Percentiles rank a stretch among this genome's conserved stretches.
phyloP scores from a whole-genome alignment of 148 eudicot species.

The Tetragonia tetragonoides region DNA sequence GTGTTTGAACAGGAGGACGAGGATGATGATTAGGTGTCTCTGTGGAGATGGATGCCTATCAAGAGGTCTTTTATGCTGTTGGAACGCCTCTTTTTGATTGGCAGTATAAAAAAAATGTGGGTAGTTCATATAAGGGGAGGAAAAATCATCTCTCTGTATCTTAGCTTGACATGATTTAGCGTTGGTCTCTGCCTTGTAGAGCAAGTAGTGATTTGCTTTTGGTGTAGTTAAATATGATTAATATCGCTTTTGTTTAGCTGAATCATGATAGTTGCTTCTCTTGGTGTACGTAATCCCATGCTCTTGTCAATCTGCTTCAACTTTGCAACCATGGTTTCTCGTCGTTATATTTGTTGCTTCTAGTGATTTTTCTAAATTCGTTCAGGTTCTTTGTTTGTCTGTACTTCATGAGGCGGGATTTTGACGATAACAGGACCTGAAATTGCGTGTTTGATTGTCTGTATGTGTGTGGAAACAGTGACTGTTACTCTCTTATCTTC shows the following conservation, averaged over 20 bases:
- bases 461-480: too few relatives aligned
- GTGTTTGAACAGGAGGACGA: constrained; percentile 24
- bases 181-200: constrained; percentile 24
- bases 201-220: constrained; percentile 22
- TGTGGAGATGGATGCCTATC: background rate
- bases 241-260: constrained; percentile 13
- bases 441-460: too few relatives aligned
- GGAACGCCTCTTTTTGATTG: constrained; percentile 13
- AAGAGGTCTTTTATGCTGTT: constrained; percentile 8
- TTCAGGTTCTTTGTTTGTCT: too few relatives aligned
- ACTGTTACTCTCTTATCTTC: too few relatives aligned
- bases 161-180: constrained; percentile 16
- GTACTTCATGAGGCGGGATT: too few relatives aligned
- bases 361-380: too few relatives aligned
- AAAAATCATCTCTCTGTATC: constrained; percentile 17
- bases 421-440: too few relatives aligned
- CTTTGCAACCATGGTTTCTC: background rate
- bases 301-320: background rate
- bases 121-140: constrained; percentile 4
- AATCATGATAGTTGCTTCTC: constrained; percentile 19
- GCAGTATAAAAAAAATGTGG: constrained; percentile 11
- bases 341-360: background rate
- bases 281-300: constrained; percentile 11
- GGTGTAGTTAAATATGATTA: constrained; percentile 28
- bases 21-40: constrained; percentile 25